Percentiles rank a stretch among this genome's conserved stretches.
Evolutionary conservation across 2,329 filamentous ascomycete species (phyloP).

Genomic region (Trichoderma sp.): DNA sequence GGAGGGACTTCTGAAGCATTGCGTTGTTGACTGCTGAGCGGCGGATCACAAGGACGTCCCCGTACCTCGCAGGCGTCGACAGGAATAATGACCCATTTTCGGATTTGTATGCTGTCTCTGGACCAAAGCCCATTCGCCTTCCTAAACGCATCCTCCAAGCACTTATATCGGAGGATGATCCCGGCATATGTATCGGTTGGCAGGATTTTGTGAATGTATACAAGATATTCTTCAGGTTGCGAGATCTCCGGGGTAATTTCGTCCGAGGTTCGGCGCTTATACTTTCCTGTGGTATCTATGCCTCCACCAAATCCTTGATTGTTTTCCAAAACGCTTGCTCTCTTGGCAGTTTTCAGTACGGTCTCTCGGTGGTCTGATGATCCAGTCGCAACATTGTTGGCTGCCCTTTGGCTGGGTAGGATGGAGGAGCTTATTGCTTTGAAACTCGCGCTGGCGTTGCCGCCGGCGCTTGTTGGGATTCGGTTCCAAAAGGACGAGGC

Average conservation of each 20-base stretch:
- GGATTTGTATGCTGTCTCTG: conserved; percentile 83
- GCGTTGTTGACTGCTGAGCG: conserved; percentile 41
- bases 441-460: conserved; percentile 11
- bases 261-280: conserved; percentile 70
- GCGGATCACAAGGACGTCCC: conserved; percentile 66
- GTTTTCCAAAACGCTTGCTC: conserved; percentile 61
- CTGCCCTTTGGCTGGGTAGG: conserved; percentile 41
- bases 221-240: conserved; percentile 73
- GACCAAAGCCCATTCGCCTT: conserved; percentile 95
- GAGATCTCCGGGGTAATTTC: conserved; percentile 56
- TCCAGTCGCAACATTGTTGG: conserved; percentile 56
- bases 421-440: conserved; percentile 54
- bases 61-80: conserved; percentile 88
- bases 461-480: conserved; percentile 29
- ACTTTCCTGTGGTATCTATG: conserved; percentile 56
- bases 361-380: conserved; percentile 56
- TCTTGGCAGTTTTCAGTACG: conserved; percentile 57
- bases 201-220: conserved; percentile 86
- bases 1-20: conserved; percentile 53
- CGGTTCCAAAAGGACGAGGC: conserved; percentile 28
- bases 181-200: conserved; percentile 86
- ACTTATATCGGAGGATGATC: conserved; percentile 86
- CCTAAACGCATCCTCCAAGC: conserved; percentile 76
- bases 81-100: conserved; percentile 78
- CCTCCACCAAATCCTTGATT: conserved; percentile 61